Base-by-base conservation (phyloP, 2,329 filamentous ascomycete species). In the Epichloe scottii region DNA sequence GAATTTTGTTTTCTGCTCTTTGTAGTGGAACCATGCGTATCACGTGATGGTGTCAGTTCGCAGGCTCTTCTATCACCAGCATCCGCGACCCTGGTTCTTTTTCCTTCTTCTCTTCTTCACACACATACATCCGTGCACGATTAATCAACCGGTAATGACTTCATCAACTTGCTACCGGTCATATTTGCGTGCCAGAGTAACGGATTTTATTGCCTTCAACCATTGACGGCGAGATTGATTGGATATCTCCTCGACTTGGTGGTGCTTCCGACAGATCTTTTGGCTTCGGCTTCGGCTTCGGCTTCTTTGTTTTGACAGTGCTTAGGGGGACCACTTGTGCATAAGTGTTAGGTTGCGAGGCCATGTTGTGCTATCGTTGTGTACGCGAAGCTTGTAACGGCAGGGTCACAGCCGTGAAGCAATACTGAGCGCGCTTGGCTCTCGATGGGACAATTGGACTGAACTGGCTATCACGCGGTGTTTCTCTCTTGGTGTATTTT, bases 171-270 rank as follows among this genome's bases (percentile, higher is more conserved):
- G 62, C 66, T 70, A 61, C 70, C 71, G 76, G 76, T 80, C 77
- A 80, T 76, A 79, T 77, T 76, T 76, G 66, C 67, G 73, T 78
- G 77, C 76, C 62, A 79, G 75, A 80, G 53, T 54, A 70, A 76
- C 56, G 61, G 64, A 62, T 53, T 59, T 53, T 55, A 53, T 55
- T 58, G 54, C 58, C 55, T 53, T 53, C 60, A 59, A 55, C 21
- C 57, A 54, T 55, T 51, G 50, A 38, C 49, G 56, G 53, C 54
- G 52, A 57, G 58, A 52, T 47, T 51, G 40, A 34, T 37, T 40
- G 41, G 35, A 45, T 48, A 52, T 57, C 54, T 64, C 61, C 61
- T 55, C 58, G 56, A 39, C 51, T 53, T 57, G 39, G 55, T 60
- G 59, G 57, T 60, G 59, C 53, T 58, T 65, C 62, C 63, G 49